Evolutionary conservation across 441 rosid species (phyloP), one percentile per base, ranked within the genome.

Genomic region (Omphalea diandra): DNA sequence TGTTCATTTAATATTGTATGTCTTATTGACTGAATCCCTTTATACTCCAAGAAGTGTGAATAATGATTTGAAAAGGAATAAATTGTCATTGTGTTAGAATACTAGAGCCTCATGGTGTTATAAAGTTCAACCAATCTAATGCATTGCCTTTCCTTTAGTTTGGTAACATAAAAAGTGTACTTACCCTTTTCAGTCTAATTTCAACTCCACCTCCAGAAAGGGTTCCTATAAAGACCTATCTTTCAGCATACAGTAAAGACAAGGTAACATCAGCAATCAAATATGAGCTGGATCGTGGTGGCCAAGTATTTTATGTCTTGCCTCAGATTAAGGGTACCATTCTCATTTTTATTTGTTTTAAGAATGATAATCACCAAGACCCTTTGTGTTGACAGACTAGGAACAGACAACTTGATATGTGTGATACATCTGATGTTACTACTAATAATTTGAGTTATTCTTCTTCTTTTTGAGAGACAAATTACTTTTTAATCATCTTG

Each of bases 181-280:
- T 71, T 78, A 59, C 62, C 22, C 46, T 77, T 84, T 78, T 75
- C 87, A 95, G 98, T 83, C 84, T 92, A 75, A 95, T 95, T 78
- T 82, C 97, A 67, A 92, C 99, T 63, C 97, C 99, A 54, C 99
- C 99, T 59, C 99, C 97, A 44, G 98, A 95, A 83, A 88, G 99
- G 83, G 89, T 95, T 86, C 99, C 99, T 70, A 92, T 95, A 84
- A 90, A 75, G 85, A 95, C 97, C 64, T 83, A 81, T 84, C 94
- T 95, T 79, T 87, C 91, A 35, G 85, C 85, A 53, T 83, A 82
- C 76, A 76, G 76, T 77, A 80, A 86, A 78, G 93, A 82, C 64
- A 88, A 80, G 77, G 87, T 88, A 71, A 67, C 81, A 76, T 80
- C 86, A 72, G 96, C 99, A 36, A 89, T 90, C 73, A 79, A 87